Evolutionary conservation across 1,139 yeast species (phyloP), one percentile per base, ranked within the genome.

Genomic region (Yamadazyma spencermartinsiae): DNA sequence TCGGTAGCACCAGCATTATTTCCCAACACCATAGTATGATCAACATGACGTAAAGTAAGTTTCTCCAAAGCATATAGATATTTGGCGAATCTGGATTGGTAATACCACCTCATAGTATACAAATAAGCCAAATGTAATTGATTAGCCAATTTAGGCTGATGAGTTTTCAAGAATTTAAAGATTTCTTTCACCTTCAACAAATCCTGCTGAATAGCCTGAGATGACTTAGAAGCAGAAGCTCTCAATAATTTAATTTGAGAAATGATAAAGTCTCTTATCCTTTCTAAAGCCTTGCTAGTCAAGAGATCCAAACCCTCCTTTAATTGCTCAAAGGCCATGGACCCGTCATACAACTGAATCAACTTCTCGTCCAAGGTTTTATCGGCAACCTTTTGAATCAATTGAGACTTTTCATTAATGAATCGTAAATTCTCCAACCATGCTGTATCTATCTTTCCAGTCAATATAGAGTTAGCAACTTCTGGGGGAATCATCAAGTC

Each of bases 41-140:
- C 89, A 18, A 80, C 74, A 23, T 64, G 63, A 40, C 74, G 72
- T 16, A 78, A 51, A 38, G 72, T 76, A 42, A 86, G 61, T 45
- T 80, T 80, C 44, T 87, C 86, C 41, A 92, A 64, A 1, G 95
- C 82, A 48, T 84, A 78, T 37, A 84, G 65, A 60, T 90, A 92
- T 49, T 92, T 80, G 17, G 84, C 81, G 56, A 92, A 90, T 49
- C 86, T 77, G 38, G 85, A 75, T 42, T 74, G 72, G 57, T 92
- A 92, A 63, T 92, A 92, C 98, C 98, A 92, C 52, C 77, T 72
- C 88, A 90, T 89, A 2, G 98, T 90, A 54, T 80, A 82, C 10
- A 82, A 66, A 56, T 92, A 92, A 0, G 97, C 98, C 50, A 77
- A 74, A 43, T 80, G 75, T 32, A 92, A 70, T 50, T 88, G 95